These are phyloP conservation scores for Tylopilus felleus DNA, from an alignment of 768 basidiomycete species.

Conservation along the genomic window DNA sequence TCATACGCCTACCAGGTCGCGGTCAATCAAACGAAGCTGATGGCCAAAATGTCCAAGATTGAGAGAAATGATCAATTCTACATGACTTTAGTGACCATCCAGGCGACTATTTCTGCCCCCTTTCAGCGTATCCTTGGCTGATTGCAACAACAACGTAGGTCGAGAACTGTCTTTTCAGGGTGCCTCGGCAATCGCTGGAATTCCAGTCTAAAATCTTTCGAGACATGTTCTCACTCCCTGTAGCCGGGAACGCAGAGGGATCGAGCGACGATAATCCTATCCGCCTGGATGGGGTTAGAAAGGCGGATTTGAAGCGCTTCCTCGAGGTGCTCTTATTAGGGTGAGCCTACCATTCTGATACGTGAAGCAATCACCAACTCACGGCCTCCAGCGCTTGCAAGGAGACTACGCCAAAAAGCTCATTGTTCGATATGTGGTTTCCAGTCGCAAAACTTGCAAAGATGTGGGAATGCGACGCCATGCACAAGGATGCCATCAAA, in stretches of 20 bases:
- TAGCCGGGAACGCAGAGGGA: conserved; percentile 14
- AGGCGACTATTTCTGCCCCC: neutral
- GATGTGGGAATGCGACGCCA: conserved; percentile 35
- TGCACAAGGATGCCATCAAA: conserved; percentile 31
- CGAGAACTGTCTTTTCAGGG: conserved; percentile 24
- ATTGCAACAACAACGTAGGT: conserved; percentile 15
- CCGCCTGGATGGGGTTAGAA: conserved; percentile 19
- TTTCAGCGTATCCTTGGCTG: neutral
- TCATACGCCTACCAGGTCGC: no score
- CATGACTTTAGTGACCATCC: conserved; percentile 9
- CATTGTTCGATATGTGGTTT: conserved; percentile 33
- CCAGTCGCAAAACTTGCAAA: conserved; percentile 38
- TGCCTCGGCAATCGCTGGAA: conserved; percentile 24
- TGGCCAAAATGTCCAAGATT: neutral
- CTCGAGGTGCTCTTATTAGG: conserved; percentile 20
- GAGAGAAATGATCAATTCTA: conserved; percentile 6
- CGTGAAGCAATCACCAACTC: no score
- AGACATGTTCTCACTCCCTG: conserved; percentile 26
- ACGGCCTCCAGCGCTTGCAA: neutral
- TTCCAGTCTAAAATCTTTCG: conserved; percentile 23
- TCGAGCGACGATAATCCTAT: conserved; percentile 20
- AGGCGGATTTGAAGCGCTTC: conserved; percentile 24
- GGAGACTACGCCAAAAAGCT: neutral
- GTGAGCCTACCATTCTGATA: conserved; percentile 11
- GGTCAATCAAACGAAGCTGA: neutral